phyloP scores from a whole-genome alignment of 371 early-diverging fungal species.

The Agmasoma carcini region DNA sequence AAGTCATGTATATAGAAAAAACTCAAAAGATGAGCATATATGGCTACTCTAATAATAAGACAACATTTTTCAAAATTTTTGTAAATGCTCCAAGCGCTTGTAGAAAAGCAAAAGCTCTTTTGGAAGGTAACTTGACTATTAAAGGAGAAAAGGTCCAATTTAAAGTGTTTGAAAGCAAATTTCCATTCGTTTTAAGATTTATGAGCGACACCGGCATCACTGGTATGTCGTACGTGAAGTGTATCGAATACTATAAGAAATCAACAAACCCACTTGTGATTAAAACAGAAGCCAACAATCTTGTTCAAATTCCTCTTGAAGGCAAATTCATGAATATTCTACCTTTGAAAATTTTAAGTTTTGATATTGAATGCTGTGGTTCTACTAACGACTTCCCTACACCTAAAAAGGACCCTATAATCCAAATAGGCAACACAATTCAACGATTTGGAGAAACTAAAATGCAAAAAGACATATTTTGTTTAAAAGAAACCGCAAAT shows the following conservation, averaged over 20 bases:
- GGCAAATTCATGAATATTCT: conserved; percentile 79
- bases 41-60: conserved; percentile 55
- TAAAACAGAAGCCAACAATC: conserved; percentile 57
- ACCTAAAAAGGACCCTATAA: conserved; percentile 79
- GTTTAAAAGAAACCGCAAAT: conserved; percentile 66
- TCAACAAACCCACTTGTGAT: conserved; percentile 61
- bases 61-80: conserved; percentile 54
- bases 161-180: conserved; percentile 72
- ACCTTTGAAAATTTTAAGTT: conserved; percentile 79
- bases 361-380: conserved; percentile 97
- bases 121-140: conserved; percentile 34
- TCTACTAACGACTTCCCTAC: conserved; percentile 88
- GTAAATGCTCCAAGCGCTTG: conserved; percentile 53
- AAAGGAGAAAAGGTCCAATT: conserved; percentile 20
- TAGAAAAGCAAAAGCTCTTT: conserved; percentile 50
- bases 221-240: conserved; percentile 62
- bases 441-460: conserved; percentile 72
- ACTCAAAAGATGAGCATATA: conserved; percentile 62
- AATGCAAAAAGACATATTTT: conserved; percentile 72
- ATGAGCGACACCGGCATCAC: conserved; percentile 85
- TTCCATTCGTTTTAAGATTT: conserved; percentile 73
- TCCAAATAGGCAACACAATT: conserved; percentile 85
- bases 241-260: conserved; percentile 21
- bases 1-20: conserved; percentile 56
- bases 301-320: conserved; percentile 69